A percentile compares a stretch with the other conserved stretches of the same genome.
These are phyloP conservation scores for Podila minutissima DNA, from an alignment of 192 early-diverging fungal genomes.

Conservation along the genomic window DNA sequence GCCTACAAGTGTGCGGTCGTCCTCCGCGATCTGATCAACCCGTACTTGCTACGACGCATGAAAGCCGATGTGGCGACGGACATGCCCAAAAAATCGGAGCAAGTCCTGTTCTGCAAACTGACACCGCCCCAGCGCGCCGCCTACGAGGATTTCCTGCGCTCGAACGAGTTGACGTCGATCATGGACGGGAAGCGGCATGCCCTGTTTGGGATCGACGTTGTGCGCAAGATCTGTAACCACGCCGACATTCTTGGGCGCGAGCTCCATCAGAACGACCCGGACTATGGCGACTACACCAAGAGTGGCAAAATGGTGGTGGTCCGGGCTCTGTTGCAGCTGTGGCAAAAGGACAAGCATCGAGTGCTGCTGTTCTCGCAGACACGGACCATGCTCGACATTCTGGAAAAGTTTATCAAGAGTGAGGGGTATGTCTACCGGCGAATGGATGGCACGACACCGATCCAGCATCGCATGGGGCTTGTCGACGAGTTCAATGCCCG, in stretches of 20 bases:
- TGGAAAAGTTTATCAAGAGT: conserved; percentile 77
- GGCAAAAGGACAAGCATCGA: conserved; percentile 85
- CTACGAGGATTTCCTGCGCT: conserved; percentile 79
- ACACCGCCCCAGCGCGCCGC: conserved; percentile 75
- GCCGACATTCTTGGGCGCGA: conserved; percentile 75
- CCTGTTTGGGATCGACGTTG: conserved; percentile 89
- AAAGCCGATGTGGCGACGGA: conserved; percentile 93
- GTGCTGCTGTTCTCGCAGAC: conserved; percentile 96
- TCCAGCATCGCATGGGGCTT: conserved; percentile 83
- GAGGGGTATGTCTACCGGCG: conserved; percentile 74
- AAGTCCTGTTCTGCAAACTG: conserved; percentile 92
- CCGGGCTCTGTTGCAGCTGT: conserved; percentile 81
- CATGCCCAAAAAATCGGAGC: conserved; percentile 91
- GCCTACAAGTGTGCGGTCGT: conserved; percentile 94
- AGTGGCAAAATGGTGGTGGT: conserved; percentile 96
- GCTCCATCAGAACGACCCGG: conserved; percentile 43
- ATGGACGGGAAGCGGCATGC: conserved; percentile 83
- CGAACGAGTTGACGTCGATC: conserved; percentile 79
- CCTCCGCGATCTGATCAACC: conserved; percentile 91
- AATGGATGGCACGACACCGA: conserved; percentile 97
- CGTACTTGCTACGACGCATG: conserved; percentile 91
- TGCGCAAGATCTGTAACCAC: conserved; percentile 98
- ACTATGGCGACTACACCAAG: conserved; percentile 69
- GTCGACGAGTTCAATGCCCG: conserved; percentile 89
- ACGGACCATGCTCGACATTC: conserved; percentile 93